These are phyloP conservation scores for Nemania serpens DNA, from an alignment of 2,329 filamentous ascomycete species.

Conservation along the genomic window DNA sequence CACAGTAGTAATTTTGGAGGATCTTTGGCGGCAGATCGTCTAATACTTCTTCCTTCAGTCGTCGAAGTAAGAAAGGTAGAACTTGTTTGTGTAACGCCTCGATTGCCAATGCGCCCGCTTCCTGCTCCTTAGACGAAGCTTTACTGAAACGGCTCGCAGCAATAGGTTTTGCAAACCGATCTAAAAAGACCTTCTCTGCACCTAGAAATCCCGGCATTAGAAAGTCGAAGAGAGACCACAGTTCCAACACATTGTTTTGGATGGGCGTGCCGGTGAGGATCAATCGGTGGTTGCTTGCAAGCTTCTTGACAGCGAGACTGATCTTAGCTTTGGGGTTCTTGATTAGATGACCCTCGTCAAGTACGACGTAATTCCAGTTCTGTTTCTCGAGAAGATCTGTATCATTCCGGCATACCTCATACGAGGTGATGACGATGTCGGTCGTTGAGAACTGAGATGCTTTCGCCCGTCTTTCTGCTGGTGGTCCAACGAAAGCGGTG, in stretches of 20 bases:
- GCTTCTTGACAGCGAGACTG: constrained; percentile 85
- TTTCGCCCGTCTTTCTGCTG: constrained; percentile 75
- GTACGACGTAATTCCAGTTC: constrained; percentile 95
- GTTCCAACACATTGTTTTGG: constrained; percentile 92
- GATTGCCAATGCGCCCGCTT: constrained; percentile 92
- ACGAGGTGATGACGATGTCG: constrained; percentile 95
- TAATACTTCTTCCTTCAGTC: constrained; percentile 95
- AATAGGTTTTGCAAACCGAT: constrained; percentile 93
- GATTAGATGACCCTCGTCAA: constrained; percentile 97
- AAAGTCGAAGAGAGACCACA: constrained; percentile 99
- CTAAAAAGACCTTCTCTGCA: constrained; percentile 91
- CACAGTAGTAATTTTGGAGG: constrained; percentile 98
- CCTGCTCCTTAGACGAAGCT: constrained; percentile 97
- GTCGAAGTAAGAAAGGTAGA: constrained; percentile 90
- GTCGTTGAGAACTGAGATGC: constrained; percentile 72
- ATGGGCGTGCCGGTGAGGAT: constrained; percentile 97
- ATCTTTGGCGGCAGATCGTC: constrained; percentile 98
- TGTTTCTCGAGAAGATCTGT: constrained; percentile 80
- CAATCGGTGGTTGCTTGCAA: constrained; percentile 89
- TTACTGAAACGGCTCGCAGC: constrained; percentile 94
- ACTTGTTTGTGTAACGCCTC: constrained; percentile 99
- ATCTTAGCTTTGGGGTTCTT: constrained; percentile 99
- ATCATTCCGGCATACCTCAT: constrained; percentile 97
- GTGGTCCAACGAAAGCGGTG: constrained; percentile 88
- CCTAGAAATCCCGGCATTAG: constrained; percentile 98